phyloP scores from a whole-genome alignment of 2,329 filamentous ascomycete genomes.

The Fusarium poae region DNA sequence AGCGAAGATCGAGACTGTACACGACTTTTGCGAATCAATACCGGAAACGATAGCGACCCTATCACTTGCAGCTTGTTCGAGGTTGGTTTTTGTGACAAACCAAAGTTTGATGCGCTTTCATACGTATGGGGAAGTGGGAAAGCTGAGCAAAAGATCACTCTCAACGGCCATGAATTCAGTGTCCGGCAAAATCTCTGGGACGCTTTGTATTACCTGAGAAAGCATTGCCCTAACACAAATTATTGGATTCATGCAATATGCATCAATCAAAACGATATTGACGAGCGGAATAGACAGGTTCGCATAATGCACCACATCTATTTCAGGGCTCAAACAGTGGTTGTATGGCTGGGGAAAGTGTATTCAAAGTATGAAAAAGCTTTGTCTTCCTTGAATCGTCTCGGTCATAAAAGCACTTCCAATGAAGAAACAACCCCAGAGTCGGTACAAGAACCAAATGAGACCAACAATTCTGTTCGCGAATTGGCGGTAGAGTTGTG shows the following conservation, averaged over 20 bases:
- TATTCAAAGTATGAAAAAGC: neutral
- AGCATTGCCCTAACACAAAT: neutral
- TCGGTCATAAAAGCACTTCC: rapidly evolving
- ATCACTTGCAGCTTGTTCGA: rapidly evolving
- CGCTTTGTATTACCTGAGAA: neutral
- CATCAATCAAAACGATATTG: neutral
- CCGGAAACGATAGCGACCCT: neutral
- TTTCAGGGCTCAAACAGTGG: neutral
- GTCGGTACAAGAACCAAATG: rapidly evolving
- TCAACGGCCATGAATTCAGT: neutral
- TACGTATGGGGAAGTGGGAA: neutral
- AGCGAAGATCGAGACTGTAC: neutral
- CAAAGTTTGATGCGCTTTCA: neutral
- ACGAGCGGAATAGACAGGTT: neutral
- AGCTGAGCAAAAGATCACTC: neutral
- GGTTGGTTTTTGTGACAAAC: neutral
- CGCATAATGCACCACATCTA: conserved; percentile 9
- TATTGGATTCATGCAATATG: neutral
- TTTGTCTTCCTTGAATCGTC: neutral
- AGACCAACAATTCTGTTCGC: rapidly evolving
- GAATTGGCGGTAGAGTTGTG: neutral
- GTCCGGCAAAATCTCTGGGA: neutral
- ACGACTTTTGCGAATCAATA: neutral
- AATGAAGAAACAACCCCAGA: rapidly evolving
- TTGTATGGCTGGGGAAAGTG: neutral